These are phyloP conservation scores for Melampsora larici-populina DNA, from an alignment of 1,284 basidiomycete genomes.

Conservation along the genomic window DNA sequence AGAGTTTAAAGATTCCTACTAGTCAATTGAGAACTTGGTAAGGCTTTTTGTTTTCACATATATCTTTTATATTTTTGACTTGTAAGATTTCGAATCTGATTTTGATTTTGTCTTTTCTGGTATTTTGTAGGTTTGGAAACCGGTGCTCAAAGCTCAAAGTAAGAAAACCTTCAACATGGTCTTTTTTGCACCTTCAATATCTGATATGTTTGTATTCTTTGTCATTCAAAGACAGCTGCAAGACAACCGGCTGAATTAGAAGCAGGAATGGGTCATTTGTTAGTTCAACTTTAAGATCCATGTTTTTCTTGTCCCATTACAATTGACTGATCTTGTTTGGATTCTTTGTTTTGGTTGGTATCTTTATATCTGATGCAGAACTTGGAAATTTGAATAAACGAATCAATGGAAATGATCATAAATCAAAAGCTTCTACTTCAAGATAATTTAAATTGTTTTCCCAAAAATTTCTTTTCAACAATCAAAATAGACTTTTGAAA, in stretches of 20 bases:
- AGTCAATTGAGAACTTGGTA: conserved; percentile 37
- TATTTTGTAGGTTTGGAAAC: conserved; percentile 23
- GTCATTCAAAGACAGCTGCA: conserved; percentile 1
- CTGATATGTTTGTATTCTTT: too few relatives aligned
- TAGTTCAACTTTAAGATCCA: conserved; percentile 13
- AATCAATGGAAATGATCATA: neutral
- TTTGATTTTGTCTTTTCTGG: neutral
- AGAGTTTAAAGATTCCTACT: conserved; percentile 27
- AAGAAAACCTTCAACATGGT: too few relatives aligned
- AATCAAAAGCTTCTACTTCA: neutral
- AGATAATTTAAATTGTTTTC: neutral
- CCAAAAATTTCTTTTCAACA: too few relatives aligned
- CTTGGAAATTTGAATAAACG: conserved; percentile 22
- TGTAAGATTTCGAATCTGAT: too few relatives aligned
- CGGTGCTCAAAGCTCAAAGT: conserved; percentile 25
- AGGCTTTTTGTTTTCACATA: neutral
- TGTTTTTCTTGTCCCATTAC: neutral
- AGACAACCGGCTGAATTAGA: conserved; percentile 28
- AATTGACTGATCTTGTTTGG: neutral
- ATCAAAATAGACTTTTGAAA: neutral
- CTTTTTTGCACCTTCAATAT: too few relatives aligned
- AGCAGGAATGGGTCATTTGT: conserved; percentile 37
- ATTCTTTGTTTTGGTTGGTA: too few relatives aligned
- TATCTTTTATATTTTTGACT: neutral
- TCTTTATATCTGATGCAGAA: conserved; percentile 15